phyloP scores from a whole-genome alignment of 2,329 filamentous ascomycete genomes.

The Colletotrichum caudatum region DNA sequence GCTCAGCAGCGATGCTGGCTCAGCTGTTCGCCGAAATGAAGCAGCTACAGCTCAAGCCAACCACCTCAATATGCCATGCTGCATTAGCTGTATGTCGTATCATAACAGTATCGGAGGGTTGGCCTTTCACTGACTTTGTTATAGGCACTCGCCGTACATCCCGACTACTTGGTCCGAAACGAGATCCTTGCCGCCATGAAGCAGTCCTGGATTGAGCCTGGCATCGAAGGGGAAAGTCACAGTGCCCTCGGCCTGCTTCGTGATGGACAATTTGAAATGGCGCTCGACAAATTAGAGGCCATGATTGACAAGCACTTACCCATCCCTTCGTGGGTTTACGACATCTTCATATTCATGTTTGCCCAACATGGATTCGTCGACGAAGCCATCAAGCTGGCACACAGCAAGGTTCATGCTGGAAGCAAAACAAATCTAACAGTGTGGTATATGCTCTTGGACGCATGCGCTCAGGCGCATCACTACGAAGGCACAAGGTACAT shows the following conservation, averaged over 20 bases:
- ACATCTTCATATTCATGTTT: constrained; percentile 81
- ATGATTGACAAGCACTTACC: constrained; percentile 68
- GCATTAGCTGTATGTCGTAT: constrained; percentile 69
- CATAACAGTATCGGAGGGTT: too few relatives aligned
- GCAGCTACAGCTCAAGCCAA: constrained; percentile 68
- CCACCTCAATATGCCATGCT: constrained; percentile 76
- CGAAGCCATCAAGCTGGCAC: constrained; percentile 78
- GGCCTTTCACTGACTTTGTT: constrained; percentile 1
- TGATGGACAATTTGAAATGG: constrained; percentile 86
- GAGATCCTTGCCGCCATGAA: constrained; percentile 80
- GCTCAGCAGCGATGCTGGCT: constrained; percentile 73
- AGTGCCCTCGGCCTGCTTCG: constrained; percentile 81
- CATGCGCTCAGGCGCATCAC: constrained; percentile 74
- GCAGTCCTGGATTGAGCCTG: constrained; percentile 74
- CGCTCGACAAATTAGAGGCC: constrained; percentile 75
- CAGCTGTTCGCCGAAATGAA: constrained; percentile 81
- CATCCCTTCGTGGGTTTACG: constrained; percentile 80
- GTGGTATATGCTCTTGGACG: constrained; percentile 80
- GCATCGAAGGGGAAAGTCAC: constrained; percentile 72
- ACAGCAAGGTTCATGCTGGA: constrained; percentile 61
- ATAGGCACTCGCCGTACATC: constrained; percentile 81
- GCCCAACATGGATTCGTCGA: constrained; percentile 80
- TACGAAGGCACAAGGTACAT: constrained; percentile 74
- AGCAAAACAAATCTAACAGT: constrained; percentile 58
- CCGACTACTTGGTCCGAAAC: constrained; percentile 82